phyloP scores from a whole-genome alignment of 2,329 filamentous ascomycete species.

The Cordyceps tenuipes region DNA sequence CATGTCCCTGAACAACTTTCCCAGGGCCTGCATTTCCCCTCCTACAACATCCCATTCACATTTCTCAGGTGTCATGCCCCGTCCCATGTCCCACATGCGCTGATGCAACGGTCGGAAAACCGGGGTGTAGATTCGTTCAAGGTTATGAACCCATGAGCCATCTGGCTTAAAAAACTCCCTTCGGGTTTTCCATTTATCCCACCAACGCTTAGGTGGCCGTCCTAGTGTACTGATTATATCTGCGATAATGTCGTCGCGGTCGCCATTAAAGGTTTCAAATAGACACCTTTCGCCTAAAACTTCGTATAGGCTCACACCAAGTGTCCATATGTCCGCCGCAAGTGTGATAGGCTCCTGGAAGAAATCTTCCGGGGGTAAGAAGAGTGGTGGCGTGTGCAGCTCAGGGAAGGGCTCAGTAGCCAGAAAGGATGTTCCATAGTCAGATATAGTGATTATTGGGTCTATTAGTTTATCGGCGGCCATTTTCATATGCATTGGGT shows the following conservation, averaged over 20 bases:
- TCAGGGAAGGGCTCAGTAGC: too few relatives aligned
- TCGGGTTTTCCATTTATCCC: conserved; percentile 16
- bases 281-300: conserved; percentile 17
- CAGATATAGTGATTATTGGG: too few relatives aligned
- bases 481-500: too few relatives aligned
- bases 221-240: conserved; percentile 18
- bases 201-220: conserved; percentile 17
- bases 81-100: conserved; percentile 14
- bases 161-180: conserved; percentile 14
- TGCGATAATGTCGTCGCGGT: conserved; percentile 15
- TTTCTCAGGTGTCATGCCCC: conserved; percentile 12
- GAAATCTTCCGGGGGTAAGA: too few relatives aligned
- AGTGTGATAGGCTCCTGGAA: too few relatives aligned
- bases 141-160: conserved; percentile 9
- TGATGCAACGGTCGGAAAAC: conserved; percentile 13
- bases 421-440: too few relatives aligned
- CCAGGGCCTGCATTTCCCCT: conserved; percentile 12
- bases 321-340: too few relatives aligned
- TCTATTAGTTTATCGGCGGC: too few relatives aligned
- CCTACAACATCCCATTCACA: conserved; percentile 13
- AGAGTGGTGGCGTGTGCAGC: too few relatives aligned
- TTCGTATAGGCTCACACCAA: conserved; percentile 19
- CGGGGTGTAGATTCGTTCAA: conserved; percentile 12
- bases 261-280: conserved; percentile 16
- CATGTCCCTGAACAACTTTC: conserved; percentile 12